A percentile compares a stretch with the other conserved stretches of the same genome.
Conservation (phyloP, 495 filamentous ascomycete genomes). For the Penicillium coprophilum region DNA sequence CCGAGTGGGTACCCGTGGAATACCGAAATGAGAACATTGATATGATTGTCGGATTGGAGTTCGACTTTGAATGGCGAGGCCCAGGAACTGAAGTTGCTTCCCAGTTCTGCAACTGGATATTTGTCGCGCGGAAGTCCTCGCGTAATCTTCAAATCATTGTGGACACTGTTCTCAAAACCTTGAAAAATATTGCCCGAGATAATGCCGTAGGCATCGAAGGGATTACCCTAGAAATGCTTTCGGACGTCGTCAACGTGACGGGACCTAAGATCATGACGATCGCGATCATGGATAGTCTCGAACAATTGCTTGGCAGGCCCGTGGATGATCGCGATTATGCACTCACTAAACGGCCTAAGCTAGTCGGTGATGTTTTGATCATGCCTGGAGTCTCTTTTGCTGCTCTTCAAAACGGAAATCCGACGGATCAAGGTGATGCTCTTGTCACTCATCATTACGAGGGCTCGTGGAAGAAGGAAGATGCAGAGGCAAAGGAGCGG, state of each 20-base stretch:
- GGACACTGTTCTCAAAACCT: conserved; percentile 27
- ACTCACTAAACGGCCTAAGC: conserved; percentile 32
- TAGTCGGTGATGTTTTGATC: conserved; percentile 43
- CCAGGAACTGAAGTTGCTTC: conserved; percentile 31
- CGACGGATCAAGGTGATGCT: conserved; percentile 27
- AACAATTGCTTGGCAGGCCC: conserved; percentile 14
- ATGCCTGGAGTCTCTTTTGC: conserved; percentile 45
- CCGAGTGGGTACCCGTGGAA: conserved; percentile 52
- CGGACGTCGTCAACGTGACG: conserved; percentile 42
- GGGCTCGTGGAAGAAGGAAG: conserved; percentile 34
- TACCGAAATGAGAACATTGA: conserved; percentile 36
- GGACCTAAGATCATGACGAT: conserved; percentile 43
- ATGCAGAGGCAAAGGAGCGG: conserved; percentile 17
- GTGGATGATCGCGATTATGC: conserved; percentile 31
- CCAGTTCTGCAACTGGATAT: conserved; percentile 46
- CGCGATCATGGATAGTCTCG: conserved; percentile 35
- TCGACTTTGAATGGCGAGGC: conserved; percentile 36
- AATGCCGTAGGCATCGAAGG: conserved; percentile 28
- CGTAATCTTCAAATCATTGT: conserved; percentile 36
- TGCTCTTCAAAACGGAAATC: conserved; percentile 30
- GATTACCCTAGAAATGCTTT: conserved; percentile 30
- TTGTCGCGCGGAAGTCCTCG: conserved; percentile 33
- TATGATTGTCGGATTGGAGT: conserved; percentile 48
- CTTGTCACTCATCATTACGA: conserved; percentile 37
- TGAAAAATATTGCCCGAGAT: conserved; percentile 29